Conservation (phyloP, 106 monocot species). For the Dioscorea alata region DNA sequence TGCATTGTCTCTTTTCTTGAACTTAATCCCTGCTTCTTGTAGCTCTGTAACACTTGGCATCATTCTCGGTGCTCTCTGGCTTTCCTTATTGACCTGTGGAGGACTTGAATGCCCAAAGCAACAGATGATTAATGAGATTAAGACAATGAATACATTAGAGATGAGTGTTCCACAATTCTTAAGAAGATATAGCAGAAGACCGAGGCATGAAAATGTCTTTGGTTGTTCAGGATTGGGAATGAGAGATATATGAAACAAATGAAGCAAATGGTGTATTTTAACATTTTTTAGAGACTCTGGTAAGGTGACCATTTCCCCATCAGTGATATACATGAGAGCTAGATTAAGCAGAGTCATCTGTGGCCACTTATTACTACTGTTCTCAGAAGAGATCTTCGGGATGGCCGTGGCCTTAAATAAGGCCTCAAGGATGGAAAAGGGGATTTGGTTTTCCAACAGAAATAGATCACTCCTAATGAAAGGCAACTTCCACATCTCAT, state of each 20-base stretch:
- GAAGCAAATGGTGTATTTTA: neutral
- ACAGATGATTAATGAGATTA: too few species aligned
- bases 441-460: slow-evolving; percentile 86
- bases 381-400: neutral
- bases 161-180: too few species aligned
- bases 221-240: neutral
- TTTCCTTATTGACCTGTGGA: slow-evolving; percentile 18
- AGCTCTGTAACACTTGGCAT: slow-evolving; percentile 69
- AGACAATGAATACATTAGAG: too few species aligned
- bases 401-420: slow-evolving; percentile 10
- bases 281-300: too few species aligned
- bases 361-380: neutral
- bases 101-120: too few species aligned
- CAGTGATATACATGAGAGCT: neutral
- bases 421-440: slow-evolving; percentile 70
- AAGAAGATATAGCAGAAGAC: too few species aligned
- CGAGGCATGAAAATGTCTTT: too few species aligned
- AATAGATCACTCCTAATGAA: slow-evolving; percentile 66
- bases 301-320: neutral
- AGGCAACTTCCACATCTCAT: slow-evolving; percentile 61
- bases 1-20: slow-evolving; percentile 28
- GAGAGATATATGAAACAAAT: neutral
- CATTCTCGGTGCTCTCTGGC: slow-evolving; percentile 66
- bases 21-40: slow-evolving; percentile 55
- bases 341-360: neutral